Percentiles rank a stretch among this genome's conserved stretches.
Evolutionary conservation across 2,329 filamentous ascomycete species (phyloP).

Genomic region (Pseudocercospora crystallina): DNA sequence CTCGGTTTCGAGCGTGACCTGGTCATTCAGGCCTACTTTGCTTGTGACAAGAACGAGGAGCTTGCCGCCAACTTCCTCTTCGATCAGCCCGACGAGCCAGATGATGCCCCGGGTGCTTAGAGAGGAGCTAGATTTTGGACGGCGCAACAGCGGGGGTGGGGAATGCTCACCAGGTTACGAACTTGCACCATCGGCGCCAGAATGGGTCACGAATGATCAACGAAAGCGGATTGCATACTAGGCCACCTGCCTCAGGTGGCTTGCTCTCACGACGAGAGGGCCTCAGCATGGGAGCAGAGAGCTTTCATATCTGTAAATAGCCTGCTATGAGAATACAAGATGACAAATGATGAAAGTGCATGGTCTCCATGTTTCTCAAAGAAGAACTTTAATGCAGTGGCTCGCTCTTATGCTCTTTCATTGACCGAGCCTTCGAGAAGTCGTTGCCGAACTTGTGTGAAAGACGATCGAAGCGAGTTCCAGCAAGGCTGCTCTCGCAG

Average conservation of each 20-base stretch:
- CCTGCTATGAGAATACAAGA: constrained; percentile 8
- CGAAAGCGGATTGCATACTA: constrained; percentile 14
- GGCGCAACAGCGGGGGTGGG: neutral
- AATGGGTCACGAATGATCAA: constrained; percentile 13
- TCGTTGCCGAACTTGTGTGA: too few relatives aligned
- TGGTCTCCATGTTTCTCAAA: neutral
- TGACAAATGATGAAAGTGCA: neutral
- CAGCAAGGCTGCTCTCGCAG: neutral
- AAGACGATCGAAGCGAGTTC: neutral
- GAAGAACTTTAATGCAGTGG: neutral
- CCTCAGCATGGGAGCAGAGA: constrained; percentile 4
- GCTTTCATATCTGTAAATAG: constrained; percentile 17
- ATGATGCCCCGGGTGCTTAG: constrained; percentile 27
- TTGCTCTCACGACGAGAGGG: neutral
- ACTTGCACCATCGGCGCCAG: constrained; percentile 1
- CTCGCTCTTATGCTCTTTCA: too few relatives aligned
- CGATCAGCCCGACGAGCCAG: constrained; percentile 81
- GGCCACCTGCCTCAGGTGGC: constrained; percentile 5
- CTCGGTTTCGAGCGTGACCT: constrained; percentile 90
- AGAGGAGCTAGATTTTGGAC: neutral
- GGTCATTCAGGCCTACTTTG: constrained; percentile 97
- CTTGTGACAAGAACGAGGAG: constrained; percentile 99
- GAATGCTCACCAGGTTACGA: neutral
- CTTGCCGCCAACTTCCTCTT: constrained; percentile 97
- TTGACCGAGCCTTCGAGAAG: too few relatives aligned